phyloP scores from a whole-genome alignment of 2,329 filamentous ascomycete species.

The Aspergillus fumigatus region DNA sequence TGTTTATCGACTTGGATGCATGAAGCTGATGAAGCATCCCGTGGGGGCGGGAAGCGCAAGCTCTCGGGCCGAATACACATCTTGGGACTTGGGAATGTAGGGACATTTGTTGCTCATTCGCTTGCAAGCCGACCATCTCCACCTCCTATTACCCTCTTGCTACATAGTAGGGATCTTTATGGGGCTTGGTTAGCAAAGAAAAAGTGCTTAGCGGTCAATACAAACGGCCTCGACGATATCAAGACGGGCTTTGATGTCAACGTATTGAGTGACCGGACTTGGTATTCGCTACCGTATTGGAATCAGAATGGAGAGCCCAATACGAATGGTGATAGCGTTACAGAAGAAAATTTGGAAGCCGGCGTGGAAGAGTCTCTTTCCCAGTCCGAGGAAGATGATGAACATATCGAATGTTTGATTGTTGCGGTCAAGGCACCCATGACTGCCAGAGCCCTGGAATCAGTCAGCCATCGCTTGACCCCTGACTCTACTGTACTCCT shows the following conservation, averaged over 20 bases:
- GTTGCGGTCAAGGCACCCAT: conserved; percentile 70
- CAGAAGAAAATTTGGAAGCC: conserved; percentile 7
- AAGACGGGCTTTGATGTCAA: conserved; percentile 43
- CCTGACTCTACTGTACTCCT: conserved; percentile 68
- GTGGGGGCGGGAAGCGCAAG: conserved; percentile 14
- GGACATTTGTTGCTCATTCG: conserved; percentile 70
- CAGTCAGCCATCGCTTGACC: conserved; percentile 64
- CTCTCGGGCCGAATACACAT: conserved; percentile 61
- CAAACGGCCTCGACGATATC: conserved; percentile 38
- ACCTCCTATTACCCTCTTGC: conserved; percentile 75
- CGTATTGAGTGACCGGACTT: conserved; percentile 30
- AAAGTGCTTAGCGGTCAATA: conserved; percentile 32
- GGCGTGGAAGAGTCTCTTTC: conserved; percentile 8
- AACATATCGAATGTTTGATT: conserved; percentile 68
- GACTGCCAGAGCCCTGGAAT: conserved; percentile 62
- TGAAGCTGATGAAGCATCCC: conserved; percentile 19
- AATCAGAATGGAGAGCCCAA: conserved; percentile 11
- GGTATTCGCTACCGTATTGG: conserved; percentile 28
- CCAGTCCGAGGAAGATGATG: conserved; percentile 28
- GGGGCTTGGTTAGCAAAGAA: conserved; percentile 29
- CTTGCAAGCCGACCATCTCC: conserved; percentile 57
- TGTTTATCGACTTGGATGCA: conserved; percentile 26
- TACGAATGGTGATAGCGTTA: conserved; percentile 3
- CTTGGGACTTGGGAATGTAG: conserved; percentile 76
- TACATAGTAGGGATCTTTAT: conserved; percentile 53